Base-by-base conservation (phyloP, 2,329 filamentous ascomycete species). In the Byssoonygena ceratinophila region DNA sequence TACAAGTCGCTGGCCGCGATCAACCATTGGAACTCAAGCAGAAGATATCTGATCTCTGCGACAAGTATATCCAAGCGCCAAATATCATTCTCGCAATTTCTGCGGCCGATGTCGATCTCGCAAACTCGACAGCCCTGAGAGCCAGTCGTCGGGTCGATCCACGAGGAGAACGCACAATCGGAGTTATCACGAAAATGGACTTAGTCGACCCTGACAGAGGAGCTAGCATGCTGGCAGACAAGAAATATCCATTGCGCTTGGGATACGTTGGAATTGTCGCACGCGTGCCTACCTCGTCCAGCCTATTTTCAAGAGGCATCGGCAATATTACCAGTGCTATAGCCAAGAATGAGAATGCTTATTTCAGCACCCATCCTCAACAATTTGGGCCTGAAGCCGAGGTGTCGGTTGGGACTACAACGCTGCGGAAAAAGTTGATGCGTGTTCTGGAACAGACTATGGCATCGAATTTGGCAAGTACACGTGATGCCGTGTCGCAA, bases 101-200 rank as follows among this genome's bases (percentile, higher is more conserved):
- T 1, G 92, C 94, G 1, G 92, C 92, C 22, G 92, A 98, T 69
- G 92, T 98, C 16, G 92, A 98, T 74, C 71, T 98, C 53, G 92
- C 92, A 20, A 98, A 98, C 68, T 98, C 92, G 1, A 92, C 92
- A 5, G 90, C 92, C 4, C 71, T 98, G 22, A 79, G 90, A 60
- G 89, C 92, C 16, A 95, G 90, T 59, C 80, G 92, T 57, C 80
- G 91, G 60, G 90, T 97, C 25, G 92, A 98, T 63, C 92, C 92
- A 1, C 79, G 92, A 55, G 92, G 92, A 51, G 92, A 98, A 71
- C 80, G 92, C 57, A 98, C 92, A 0, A 98, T 98, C 64, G 92
- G 92, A 41, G 92, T 98, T n/a, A 84, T 98, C 39, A 98, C 92
- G 2, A 98, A 98, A 73, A 96, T 98, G 91, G 92, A 98, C 63